Evolutionary conservation across 2,329 filamentous ascomycete genomes (phyloP).

Genomic region (Phaeomoniella chlamydospora): DNA sequence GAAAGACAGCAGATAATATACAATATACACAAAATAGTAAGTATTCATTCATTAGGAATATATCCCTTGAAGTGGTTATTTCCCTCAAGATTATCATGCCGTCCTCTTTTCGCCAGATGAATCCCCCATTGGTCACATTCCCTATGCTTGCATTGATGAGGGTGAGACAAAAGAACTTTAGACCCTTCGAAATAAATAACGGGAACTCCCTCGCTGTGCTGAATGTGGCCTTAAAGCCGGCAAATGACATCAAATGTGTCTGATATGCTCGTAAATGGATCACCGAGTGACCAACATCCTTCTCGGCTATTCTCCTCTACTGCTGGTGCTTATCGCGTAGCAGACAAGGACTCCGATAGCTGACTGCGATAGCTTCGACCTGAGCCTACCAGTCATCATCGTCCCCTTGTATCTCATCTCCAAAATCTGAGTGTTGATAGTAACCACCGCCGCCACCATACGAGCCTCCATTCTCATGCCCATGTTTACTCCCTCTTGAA

Average conservation of each 20-base stretch:
- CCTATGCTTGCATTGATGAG: constrained; percentile 1
- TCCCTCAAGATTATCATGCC: neutral
- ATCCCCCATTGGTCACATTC: constrained; percentile 1
- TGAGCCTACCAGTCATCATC: constrained; percentile 37
- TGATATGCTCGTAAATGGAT: too few relatives aligned
- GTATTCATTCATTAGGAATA: neutral
- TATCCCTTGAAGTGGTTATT: neutral
- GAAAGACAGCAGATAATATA: neutral
- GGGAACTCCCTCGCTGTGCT: neutral
- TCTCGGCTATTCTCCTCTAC: too few relatives aligned
- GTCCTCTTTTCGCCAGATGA: neutral
- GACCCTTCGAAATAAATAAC: neutral
- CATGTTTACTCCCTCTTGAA: constrained; percentile 20
- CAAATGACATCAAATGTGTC: constrained; percentile 17
- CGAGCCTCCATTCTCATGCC: constrained; percentile 21
- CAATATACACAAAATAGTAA: neutral
- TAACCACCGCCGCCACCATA: constrained; percentile 15
- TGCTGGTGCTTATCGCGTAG: too few relatives aligned
- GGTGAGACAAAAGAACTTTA: constrained; percentile 4
- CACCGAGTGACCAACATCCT: too few relatives aligned
- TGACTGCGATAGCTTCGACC: too few relatives aligned
- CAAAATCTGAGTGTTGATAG: constrained; percentile 21
- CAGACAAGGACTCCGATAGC: too few relatives aligned
- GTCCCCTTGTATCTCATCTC: constrained; percentile 26
- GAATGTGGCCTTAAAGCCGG: constrained; percentile 3